phyloP scores from a whole-genome alignment of 805 yeast genomes.

The Saturnispora kantuleensis region DNA sequence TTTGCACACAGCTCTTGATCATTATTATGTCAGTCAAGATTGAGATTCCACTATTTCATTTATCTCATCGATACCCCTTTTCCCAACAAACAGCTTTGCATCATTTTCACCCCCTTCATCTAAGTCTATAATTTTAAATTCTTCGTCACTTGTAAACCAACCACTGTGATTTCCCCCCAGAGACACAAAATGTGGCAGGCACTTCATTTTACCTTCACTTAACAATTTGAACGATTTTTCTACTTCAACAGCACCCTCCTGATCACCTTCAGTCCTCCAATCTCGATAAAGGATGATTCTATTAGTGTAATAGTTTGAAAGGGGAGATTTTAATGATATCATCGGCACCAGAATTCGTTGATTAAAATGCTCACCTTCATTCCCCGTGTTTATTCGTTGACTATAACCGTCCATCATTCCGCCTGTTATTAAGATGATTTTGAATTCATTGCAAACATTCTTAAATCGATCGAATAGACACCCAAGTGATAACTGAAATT shows the following conservation, averaged over 20 bases:
- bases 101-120: slow-evolving; percentile 2
- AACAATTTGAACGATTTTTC: slow-evolving; percentile 18
- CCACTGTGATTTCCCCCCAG: slow-evolving; percentile 11
- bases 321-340: slow-evolving; percentile 21
- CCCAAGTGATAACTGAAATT: slow-evolving; percentile 12
- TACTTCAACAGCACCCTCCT: slow-evolving; percentile 8
- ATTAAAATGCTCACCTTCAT: slow-evolving; percentile 11
- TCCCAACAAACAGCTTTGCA: neutral
- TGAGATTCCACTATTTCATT: slow-evolving; percentile 37
- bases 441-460: slow-evolving; percentile 2
- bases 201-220: slow-evolving; percentile 12
- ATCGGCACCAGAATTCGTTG: slow-evolving; percentile 26
- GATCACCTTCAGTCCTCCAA: slow-evolving; percentile 18
- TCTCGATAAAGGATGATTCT: slow-evolving; percentile 24
- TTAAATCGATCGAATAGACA: slow-evolving; percentile 13
- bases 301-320: slow-evolving; percentile 21
- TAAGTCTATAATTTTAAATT: slow-evolving; percentile 11
- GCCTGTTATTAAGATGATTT: slow-evolving; percentile 18
- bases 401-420: slow-evolving; percentile 22
- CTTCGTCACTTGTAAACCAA: slow-evolving; percentile 11
- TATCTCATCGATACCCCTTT: neutral
- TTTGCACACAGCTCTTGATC: too few species aligned
- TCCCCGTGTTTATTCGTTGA: slow-evolving; percentile 12
- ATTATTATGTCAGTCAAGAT: neutral
- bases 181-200: slow-evolving; percentile 21